phyloP scores from a whole-genome alignment of 345 rosid species.

The Toxicodendron radicans region DNA sequence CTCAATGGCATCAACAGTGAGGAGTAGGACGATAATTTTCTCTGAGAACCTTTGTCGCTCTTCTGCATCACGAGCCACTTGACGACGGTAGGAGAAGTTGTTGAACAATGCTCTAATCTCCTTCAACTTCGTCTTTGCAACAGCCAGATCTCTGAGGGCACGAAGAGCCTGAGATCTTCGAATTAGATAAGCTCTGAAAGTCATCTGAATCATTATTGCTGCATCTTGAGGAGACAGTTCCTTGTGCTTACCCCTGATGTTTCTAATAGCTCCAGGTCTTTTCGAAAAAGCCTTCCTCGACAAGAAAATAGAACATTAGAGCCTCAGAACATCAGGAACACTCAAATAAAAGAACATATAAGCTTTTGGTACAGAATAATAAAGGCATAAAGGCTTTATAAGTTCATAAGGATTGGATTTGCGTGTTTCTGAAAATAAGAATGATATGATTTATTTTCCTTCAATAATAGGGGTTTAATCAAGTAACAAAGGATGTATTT shows the following conservation, averaged over 20 bases:
- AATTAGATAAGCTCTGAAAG: conserved; percentile 76
- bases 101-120: conserved; percentile 77
- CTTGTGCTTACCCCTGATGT: conserved; percentile 71
- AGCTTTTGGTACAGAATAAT: background rate
- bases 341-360: background rate
- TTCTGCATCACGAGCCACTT: conserved; percentile 66
- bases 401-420: background rate
- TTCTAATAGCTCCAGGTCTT: conserved; percentile 57
- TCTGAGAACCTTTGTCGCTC: conserved; percentile 84
- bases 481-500: background rate
- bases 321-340: background rate
- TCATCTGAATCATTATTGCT: conserved; percentile 75
- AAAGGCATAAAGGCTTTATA: background rate
- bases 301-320: conserved; percentile 4
- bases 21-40: conserved; percentile 88
- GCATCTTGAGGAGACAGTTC: conserved; percentile 79
- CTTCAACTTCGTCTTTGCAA: conserved; percentile 87
- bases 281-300: conserved; percentile 66
- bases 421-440: background rate
- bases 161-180: conserved; percentile 80
- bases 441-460: background rate
- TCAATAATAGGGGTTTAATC: background rate
- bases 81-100: conserved; percentile 81
- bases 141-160: conserved; percentile 87
- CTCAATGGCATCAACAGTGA: conserved; percentile 94